phyloP scores from a whole-genome alignment of 768 basidiomycete species.

The Kwoniella pini region DNA sequence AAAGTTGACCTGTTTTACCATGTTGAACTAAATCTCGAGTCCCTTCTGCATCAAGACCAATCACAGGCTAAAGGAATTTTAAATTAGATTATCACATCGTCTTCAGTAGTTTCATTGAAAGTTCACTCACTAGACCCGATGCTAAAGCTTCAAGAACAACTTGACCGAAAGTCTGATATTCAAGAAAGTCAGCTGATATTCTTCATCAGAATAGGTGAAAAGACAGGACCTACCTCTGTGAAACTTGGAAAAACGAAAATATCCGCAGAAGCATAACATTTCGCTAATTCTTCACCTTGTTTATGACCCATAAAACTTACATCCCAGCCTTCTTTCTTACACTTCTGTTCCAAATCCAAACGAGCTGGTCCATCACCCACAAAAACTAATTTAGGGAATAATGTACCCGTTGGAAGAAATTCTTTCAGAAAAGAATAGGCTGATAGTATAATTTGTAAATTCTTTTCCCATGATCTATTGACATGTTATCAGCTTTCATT shows the following conservation, averaged over 20 bases:
- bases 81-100: too few species aligned
- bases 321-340: constrained; percentile 48
- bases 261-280: constrained; percentile 57
- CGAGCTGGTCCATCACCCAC: constrained; percentile 58
- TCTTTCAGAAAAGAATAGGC: constrained; percentile 51
- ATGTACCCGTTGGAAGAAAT: constrained; percentile 27
- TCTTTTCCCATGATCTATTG: constrained; percentile 57
- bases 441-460: constrained; percentile 56
- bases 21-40: constrained; percentile 55
- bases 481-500: neutral
- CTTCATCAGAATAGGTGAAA: too few species aligned
- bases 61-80: constrained; percentile 50
- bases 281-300: constrained; percentile 55
- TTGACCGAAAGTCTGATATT: constrained; percentile 54
- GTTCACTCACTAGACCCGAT: constrained; percentile 53
- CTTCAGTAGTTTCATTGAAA: neutral
- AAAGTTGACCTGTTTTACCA: constrained; percentile 43
- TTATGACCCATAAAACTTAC: constrained; percentile 56
- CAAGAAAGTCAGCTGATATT: neutral
- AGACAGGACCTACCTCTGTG: constrained; percentile 41
- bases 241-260: constrained; percentile 58
- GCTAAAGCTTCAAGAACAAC: constrained; percentile 59
- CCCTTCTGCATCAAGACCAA: constrained; percentile 58
- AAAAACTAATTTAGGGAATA: constrained; percentile 54
- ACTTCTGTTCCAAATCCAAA: constrained; percentile 50